Conservation (phyloP, 257 asterid genomes). For the Henckelia pumila region DNA sequence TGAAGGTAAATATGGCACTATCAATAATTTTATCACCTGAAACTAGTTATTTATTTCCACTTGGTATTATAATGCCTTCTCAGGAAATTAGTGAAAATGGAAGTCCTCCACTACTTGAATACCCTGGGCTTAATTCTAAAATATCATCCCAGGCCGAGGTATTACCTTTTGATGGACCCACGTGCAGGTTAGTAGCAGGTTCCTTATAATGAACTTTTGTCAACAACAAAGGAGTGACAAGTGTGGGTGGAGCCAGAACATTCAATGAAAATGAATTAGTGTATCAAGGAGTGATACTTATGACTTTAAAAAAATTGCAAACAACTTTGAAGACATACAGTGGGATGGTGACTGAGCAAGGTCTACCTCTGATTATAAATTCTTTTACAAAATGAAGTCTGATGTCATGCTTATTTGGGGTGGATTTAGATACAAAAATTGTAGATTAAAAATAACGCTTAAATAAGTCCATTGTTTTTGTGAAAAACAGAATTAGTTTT, state of each 20-base stretch:
- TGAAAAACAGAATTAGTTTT: no score
- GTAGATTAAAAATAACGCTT: no score
- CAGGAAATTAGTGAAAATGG: constrained; percentile 52
- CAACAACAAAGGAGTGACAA: not conserved
- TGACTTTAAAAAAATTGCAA: not conserved
- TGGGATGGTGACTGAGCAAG: not conserved
- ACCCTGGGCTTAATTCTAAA: constrained; percentile 37
- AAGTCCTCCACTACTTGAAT: constrained; percentile 32
- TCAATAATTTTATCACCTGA: not conserved
- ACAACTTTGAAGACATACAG: not conserved
- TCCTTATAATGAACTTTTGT: constrained; percentile 15
- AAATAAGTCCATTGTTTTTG: no score
- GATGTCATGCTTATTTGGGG: constrained; percentile 8
- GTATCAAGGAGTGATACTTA: not conserved
- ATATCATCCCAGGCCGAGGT: constrained; percentile 67
- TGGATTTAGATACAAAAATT: no score
- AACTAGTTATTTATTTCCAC: constrained; percentile 8
- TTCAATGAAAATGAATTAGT: not conserved
- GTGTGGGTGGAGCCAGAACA: not conserved
- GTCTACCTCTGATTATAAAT: not conserved
- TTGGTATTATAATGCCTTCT: constrained; percentile 22
- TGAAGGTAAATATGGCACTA: constrained; percentile 51
- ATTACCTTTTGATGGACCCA: constrained; percentile 43
- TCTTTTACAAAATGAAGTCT: constrained; percentile 11
- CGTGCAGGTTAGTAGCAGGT: constrained; percentile 34